Base-by-base conservation (phyloP, 495 filamentous ascomycete genomes). In the Glonium stellatum region DNA sequence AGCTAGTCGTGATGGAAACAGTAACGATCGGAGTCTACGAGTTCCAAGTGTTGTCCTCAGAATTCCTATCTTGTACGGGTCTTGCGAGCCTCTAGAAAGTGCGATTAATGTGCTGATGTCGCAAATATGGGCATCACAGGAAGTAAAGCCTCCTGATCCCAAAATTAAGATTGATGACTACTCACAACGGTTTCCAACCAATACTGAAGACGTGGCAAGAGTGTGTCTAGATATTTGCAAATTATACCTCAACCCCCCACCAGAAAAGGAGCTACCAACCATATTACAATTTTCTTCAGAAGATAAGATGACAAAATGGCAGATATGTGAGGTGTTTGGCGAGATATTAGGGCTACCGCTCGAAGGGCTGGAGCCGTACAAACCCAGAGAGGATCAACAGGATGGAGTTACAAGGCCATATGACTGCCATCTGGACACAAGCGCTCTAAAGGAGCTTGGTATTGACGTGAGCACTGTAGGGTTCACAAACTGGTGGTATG, bases 211-310 rank as follows among this genome's bases (percentile, higher is more conserved):
- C 66, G 89, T 96, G 13, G 90, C 78, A n/a, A 79, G 92, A 6
- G 89, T 96, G 41, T 83, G 84, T 63, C 75, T 80, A 12, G 84
- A 88, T 58, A 76, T 95, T 25, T 84, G 87, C 19, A 79, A 76
- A 53, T 84, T 85, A 68, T 91, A 90, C 66, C 68, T 68, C 23
- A 64, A 69, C 5, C 69, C 72, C 0, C 62, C 69, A 42, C 64
- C 73, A 1, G 60, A 62, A n/a, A 48, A 36, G 8, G 42, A 57
- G 13, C 71, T 95, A 55, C 90, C 91, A 0, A 79, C 72, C 52
- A 82, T 91, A 55, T 77, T 96, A 15, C 92, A 97, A 60, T 95
- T 97, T 77, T 87, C 87, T 2, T 87, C 88, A 23, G 91, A 96
- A 73, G 88, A 93, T 62, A 80, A 80, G 61, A 87, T 85, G 75